These are phyloP conservation scores for Monosporascus sp. DNA, from an alignment of 2,329 filamentous ascomycete genomes.

Conservation along the genomic window DNA sequence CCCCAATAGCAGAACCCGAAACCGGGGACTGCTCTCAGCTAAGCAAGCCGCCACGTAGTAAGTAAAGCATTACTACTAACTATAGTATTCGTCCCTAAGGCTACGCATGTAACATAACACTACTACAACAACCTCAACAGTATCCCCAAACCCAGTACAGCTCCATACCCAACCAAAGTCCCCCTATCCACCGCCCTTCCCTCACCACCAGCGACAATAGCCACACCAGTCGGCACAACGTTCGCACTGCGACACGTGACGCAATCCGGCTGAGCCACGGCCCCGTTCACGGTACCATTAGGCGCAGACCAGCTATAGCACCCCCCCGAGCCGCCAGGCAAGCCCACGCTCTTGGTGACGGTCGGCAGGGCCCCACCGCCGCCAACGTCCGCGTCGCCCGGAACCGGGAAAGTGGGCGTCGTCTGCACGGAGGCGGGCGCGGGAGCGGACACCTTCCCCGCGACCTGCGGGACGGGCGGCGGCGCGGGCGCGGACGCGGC, in stretches of 20 bases:
- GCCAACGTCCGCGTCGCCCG: too few species aligned
- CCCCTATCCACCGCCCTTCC: not conserved
- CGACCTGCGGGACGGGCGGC: not conserved
- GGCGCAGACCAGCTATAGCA: not conserved
- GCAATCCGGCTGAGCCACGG: not conserved
- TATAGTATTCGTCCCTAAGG: not conserved
- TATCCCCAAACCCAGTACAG: not conserved
- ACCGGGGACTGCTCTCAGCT: too few species aligned
- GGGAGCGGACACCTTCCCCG: not conserved
- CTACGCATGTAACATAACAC: not conserved
- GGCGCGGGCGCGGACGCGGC: not conserved
- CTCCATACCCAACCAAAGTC: not conserved
- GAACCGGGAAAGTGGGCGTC: too few species aligned
- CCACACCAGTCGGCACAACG: not conserved
- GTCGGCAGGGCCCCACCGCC: not conserved
- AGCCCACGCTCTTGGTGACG: not conserved
- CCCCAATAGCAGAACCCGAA: not conserved
- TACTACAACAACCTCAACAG: not conserved
- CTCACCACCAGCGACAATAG: not conserved
- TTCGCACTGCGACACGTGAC: not conserved
- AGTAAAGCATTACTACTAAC: not conserved
- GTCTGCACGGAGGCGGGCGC: not conserved
- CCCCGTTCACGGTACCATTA: not conserved
- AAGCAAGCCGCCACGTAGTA: too few species aligned
- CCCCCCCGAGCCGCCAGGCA: not conserved